phyloP scores from a whole-genome alignment of 305 asterid species.

The Fraxinus floribunda region DNA sequence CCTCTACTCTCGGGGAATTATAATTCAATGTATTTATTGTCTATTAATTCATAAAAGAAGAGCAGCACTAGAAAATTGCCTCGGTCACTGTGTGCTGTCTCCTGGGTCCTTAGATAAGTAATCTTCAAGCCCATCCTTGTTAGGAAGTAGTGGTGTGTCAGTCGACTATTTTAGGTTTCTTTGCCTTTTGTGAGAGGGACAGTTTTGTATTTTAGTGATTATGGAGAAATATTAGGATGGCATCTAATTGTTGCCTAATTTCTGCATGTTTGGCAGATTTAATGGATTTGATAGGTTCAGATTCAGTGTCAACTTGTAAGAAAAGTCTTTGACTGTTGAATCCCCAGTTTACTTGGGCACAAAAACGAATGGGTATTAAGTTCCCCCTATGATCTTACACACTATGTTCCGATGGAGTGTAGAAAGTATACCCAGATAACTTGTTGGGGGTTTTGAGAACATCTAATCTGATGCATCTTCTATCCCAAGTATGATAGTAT shows the following conservation, averaged over 20 bases:
- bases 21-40: not conserved
- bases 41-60: not conserved
- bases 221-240: not conserved
- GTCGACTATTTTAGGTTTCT: not conserved
- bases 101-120: not conserved
- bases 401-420: not conserved
- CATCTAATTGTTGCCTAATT: not conserved
- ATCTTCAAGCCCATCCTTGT: not conserved
- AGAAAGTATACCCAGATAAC: not conserved
- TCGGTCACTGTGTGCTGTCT: not conserved
- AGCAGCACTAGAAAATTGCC: slow-evolving; percentile 16
- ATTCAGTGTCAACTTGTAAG: not conserved
- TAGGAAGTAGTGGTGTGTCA: not conserved
- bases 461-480: not conserved
- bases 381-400: not conserved
- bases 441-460: not conserved
- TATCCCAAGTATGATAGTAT: not conserved
- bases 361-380: not conserved
- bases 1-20: not conserved
- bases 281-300: not conserved
- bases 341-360: not conserved
- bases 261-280: slow-evolving; percentile 1
- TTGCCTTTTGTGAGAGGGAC: not conserved
- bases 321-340: not conserved
- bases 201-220: not conserved